Conservation (phyloP, 495 filamentous ascomycete species). For the Podospora appendiculata region DNA sequence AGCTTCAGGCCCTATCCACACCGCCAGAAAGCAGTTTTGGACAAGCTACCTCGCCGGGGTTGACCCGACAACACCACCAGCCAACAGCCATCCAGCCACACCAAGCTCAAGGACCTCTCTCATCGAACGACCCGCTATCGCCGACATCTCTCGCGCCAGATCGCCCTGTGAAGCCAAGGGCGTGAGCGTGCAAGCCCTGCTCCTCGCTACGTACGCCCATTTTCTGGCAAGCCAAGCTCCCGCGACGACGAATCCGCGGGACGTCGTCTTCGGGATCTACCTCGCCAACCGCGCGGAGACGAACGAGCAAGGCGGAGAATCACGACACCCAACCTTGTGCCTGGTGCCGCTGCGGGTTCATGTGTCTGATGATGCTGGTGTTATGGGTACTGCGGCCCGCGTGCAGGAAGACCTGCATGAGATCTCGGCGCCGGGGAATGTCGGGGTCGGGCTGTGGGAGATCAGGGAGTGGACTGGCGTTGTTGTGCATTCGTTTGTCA, state of each 20-base stretch:
- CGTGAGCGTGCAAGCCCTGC: slow-evolving; percentile 31
- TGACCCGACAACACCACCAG: not conserved
- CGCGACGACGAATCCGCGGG: not conserved
- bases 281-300: slow-evolving; percentile 30
- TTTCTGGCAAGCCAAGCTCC: slow-evolving; percentile 2
- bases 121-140: slow-evolving; percentile 9
- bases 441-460: slow-evolving; percentile 39
- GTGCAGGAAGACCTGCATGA: slow-evolving; percentile 34
- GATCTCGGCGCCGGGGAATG: slow-evolving; percentile 26
- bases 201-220: slow-evolving; percentile 34
- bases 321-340: slow-evolving; percentile 29
- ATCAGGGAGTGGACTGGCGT: slow-evolving; percentile 40
- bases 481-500: slow-evolving; percentile 43
- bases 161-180: slow-evolving; percentile 16
- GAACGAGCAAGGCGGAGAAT: slow-evolving; percentile 5
- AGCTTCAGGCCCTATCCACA: not conserved
- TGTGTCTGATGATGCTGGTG: not conserved
- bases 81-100: not conserved
- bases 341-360: slow-evolving; percentile 33
- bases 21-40: slow-evolving; percentile 42
- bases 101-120: slow-evolving; percentile 4
- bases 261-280: slow-evolving; percentile 37
- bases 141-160: slow-evolving; percentile 7
- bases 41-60: slow-evolving; percentile 36
- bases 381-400: slow-evolving; percentile 16